Base-by-base conservation (phyloP, 1,284 basidiomycete genomes). In the Meripilus lineatus region DNA sequence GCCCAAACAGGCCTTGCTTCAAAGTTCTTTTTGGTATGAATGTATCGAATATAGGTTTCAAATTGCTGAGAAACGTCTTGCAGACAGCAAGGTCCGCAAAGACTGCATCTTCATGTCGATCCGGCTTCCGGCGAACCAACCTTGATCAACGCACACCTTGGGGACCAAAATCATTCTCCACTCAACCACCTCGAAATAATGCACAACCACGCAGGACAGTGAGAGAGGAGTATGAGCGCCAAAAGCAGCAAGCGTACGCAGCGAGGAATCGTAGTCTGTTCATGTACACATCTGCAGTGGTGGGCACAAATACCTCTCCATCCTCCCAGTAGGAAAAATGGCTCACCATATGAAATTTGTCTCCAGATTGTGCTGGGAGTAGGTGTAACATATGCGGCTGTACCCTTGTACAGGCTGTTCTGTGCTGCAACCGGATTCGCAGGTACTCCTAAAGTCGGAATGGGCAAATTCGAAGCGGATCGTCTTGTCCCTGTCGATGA, bases 351-450 rank as follows among this genome's bases (percentile, higher is more conserved):
- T 3, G 17, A 26, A 1, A 18, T 7, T 17, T 4, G 4, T n/a
- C n/a, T 37, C 2, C 48, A 93, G 85, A 82, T 98, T 45, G 68
- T 97, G 23, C 58, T 89, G 21, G 86, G 83, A 1, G 67, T 91
- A 1, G 95, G 95, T 5, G 74, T 88, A 30, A 90, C 91, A 6
- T 99, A 99, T 64, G 95, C 96, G 15, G 91, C 96, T 24, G 96
- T 99, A 1, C 96, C 96, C 0, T 75, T 97, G 4, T 99, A 99
- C 66, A 85, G 96, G 40, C 93, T 93, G 59, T 99, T 99, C 71
- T 99, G 96, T 64, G 88, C 93, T 2, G 92, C 93, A 2, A 99
- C 96, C 1, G 96, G 96, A 2, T 99, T 95, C 61, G 90, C 86
- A 8, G 96, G 96, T 2, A 95, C 93, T 18, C 96, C 96, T 2